phyloP scores from a whole-genome alignment of 495 filamentous ascomycete species.

The Talaromyces wortmannii region DNA sequence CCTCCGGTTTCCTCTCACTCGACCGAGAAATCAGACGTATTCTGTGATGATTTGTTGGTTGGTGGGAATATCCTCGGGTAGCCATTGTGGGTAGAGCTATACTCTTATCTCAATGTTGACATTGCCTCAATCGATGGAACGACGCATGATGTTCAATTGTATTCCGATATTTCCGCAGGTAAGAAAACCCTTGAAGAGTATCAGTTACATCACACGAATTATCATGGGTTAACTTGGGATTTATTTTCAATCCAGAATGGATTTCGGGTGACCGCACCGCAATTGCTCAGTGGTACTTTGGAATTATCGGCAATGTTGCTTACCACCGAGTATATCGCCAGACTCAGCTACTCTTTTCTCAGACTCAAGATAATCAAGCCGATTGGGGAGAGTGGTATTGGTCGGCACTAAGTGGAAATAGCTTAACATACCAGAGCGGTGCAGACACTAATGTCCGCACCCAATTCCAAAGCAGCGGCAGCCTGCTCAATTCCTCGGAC shows the following conservation, averaged over 20 bases:
- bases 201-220: neutral
- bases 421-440: slow-evolving; percentile 42
- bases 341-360: slow-evolving; percentile 45
- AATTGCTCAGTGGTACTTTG: slow-evolving; percentile 47
- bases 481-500: slow-evolving; percentile 38
- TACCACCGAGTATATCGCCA: slow-evolving; percentile 49
- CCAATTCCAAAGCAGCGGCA: slow-evolving; percentile 35
- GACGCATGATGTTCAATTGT: slow-evolving; percentile 50
- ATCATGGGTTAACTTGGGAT: neutral
- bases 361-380: slow-evolving; percentile 36
- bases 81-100: slow-evolving; percentile 8
- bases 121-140: slow-evolving; percentile 44
- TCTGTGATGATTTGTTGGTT: too few species aligned
- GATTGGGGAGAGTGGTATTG: slow-evolving; percentile 58
- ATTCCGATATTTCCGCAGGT: slow-evolving; percentile 55
- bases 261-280: slow-evolving; percentile 43
- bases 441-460: slow-evolving; percentile 38
- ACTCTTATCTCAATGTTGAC: slow-evolving; percentile 49
- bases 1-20: too few species aligned
- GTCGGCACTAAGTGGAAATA: slow-evolving; percentile 31
- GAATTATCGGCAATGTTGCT: slow-evolving; percentile 29
- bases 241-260: slow-evolving; percentile 40
- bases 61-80: too few species aligned
- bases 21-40: too few species aligned
- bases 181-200: slow-evolving; percentile 11